A percentile compares a stretch with the other conserved stretches of the same genome.
phyloP scores from a whole-genome alignment of 192 early-diverging fungal genomes.

The Linnemannia exigua region DNA sequence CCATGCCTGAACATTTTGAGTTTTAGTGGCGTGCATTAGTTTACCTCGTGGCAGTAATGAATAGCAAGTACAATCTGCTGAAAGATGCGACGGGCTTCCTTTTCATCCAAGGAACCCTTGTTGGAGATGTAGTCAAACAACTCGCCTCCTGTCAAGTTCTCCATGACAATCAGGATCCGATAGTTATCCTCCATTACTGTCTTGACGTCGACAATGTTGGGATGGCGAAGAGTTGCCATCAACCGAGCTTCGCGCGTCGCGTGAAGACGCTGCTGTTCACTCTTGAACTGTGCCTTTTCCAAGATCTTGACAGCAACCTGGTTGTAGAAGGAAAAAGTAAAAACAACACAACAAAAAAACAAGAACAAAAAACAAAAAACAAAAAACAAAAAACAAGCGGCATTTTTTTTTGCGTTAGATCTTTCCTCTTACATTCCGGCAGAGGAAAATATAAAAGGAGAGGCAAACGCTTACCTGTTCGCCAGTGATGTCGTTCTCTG shows the following conservation, averaged over 20 bases:
- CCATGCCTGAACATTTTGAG: too few species aligned
- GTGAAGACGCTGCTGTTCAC: conserved; percentile 64
- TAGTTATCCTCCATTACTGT: conserved; percentile 64
- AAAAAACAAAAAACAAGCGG: not conserved
- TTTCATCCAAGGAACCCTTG: conserved; percentile 60
- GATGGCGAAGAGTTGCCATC: conserved; percentile 63
- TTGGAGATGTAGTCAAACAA: conserved; percentile 72
- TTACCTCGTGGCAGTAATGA: conserved; percentile 66
- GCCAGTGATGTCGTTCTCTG: conserved; percentile 61
- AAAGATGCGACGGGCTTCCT: conserved; percentile 64
- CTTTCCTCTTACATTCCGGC: not conserved
- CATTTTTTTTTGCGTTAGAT: not conserved
- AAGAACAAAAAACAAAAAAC: too few species aligned
- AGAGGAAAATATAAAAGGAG: not conserved
- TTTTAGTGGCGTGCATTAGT: too few species aligned
- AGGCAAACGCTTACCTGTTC: conserved; percentile 51
- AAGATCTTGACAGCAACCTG: conserved; percentile 75
- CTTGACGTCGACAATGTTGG: conserved; percentile 69
- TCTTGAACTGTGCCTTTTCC: conserved; percentile 69
- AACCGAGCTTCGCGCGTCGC: conserved; percentile 64
- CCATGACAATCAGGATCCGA: conserved; percentile 73
- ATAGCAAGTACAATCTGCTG: conserved; percentile 67
- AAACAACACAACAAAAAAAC: too few species aligned
- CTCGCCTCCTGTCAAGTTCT: conserved; percentile 70
- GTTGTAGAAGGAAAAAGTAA: not conserved